phyloP scores from a whole-genome alignment of 2,329 filamentous ascomycete genomes.

The Monilinia polystroma region DNA sequence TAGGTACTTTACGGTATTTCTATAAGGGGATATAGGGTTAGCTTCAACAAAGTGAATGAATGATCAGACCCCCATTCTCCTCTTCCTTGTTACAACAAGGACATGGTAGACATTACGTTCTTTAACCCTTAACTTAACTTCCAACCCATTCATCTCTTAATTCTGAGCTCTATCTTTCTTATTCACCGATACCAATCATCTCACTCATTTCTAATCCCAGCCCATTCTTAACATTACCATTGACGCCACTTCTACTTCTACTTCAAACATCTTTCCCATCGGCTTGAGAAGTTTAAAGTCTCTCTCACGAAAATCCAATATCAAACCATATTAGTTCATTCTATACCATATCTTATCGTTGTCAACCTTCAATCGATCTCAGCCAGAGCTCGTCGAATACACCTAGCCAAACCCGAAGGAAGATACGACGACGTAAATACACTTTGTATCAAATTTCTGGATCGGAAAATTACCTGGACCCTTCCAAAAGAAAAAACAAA shows the following conservation, averaged over 20 bases:
- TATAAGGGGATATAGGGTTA: neutral
- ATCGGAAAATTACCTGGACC: conserved; percentile 7
- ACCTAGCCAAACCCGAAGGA: neutral
- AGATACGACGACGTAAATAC: conserved; percentile 6
- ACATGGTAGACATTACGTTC: neutral
- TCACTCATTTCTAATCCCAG: conserved; percentile 1
- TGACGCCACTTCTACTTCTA: neutral
- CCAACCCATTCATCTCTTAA: conserved; percentile 1
- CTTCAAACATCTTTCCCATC: neutral
- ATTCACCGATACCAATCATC: conserved; percentile 14
- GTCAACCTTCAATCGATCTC: neutral
- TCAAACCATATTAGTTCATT: neutral
- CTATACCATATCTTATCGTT: neutral
- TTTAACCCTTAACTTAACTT: neutral
- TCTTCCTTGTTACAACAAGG: conserved; percentile 5
- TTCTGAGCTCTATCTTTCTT: conserved; percentile 2
- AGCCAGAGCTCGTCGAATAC: neutral
- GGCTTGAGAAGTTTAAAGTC: neutral
- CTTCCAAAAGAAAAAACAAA: neutral
- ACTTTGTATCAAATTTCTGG: neutral
- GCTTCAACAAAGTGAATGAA: neutral
- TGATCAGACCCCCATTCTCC: conserved; percentile 22
- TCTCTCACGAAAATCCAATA: neutral
- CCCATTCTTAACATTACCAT: neutral
- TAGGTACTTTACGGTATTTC: neutral